Evolutionary conservation across 129 eudicot genomes (phyloP).

Genomic region (Lactuca saligna): DNA sequence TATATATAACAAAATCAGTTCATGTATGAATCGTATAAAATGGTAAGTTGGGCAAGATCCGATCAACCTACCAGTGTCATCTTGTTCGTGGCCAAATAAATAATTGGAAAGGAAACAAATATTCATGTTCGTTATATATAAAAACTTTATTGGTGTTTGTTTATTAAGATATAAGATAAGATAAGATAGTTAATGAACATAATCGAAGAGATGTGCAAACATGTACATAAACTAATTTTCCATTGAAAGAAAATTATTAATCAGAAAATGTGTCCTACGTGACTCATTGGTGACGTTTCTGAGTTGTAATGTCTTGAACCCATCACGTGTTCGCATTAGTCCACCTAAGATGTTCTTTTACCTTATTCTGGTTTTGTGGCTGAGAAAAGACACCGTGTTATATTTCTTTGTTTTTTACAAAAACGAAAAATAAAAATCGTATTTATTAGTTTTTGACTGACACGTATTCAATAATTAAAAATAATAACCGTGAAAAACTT

Average conservation of each 20-base stretch:
- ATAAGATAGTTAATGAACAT: no score
- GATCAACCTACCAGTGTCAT: background rate
- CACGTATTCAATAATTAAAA: background rate
- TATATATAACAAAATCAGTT: background rate
- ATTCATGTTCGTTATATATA: no score
- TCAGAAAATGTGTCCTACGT: background rate
- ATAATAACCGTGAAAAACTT: no score
- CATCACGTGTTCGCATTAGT: background rate
- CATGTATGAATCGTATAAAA: background rate
- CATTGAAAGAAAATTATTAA: no score
- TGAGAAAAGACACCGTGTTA: constrained; percentile 17
- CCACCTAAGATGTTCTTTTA: constrained; percentile 20
- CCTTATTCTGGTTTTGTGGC: constrained; percentile 19
- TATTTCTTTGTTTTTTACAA: constrained; percentile 1
- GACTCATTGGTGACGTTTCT: background rate
- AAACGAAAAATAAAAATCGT: background rate
- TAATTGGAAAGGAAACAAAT: no score
- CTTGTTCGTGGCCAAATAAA: no score
- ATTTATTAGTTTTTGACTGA: background rate
- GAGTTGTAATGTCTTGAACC: background rate
- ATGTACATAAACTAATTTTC: no score
- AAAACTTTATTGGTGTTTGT: no score
- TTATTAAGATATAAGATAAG: no score
- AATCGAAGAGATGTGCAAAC: no score
- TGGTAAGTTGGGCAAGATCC: background rate